Base-by-base conservation (phyloP, 2,329 filamentous ascomycete species). In the Nothomitra cinnamomea region DNA sequence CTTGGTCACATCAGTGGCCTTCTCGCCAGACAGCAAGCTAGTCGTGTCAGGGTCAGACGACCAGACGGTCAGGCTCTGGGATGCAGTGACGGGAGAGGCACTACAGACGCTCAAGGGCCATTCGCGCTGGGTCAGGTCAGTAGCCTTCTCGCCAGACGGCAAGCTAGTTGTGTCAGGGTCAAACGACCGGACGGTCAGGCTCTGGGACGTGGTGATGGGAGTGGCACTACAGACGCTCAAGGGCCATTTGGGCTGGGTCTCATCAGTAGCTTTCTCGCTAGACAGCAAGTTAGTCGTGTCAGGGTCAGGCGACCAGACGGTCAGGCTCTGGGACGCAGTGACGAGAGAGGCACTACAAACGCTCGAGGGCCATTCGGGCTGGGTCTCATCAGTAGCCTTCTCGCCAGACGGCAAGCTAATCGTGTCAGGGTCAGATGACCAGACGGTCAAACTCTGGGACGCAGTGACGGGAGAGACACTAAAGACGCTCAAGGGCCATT, bases 321-420 rank as follows among this genome's bases (percentile, higher is more conserved):
- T n/a, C n/a, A n/a, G n/a, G n/a, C n/a, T n/a, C n/a, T n/a, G n/a
- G n/a, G n/a, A n/a, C n/a, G n/a, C n/a, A n/a, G n/a, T n/a, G n/a
- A n/a, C n/a, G n/a, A n/a, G n/a, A n/a, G n/a, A n/a, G 35, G 15
- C n/a, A n/a, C n/a, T n/a, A n/a, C n/a, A n/a, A n/a, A n/a, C n/a
- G n/a, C n/a, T n/a, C n/a, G n/a, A n/a, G 35, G 35, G 35, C 35
- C 35, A 38, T 38, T 38, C 35, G 35, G 15, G 35, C 35, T 1
- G 2, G n/a, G 28, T 43, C 22, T 25, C n/a, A n/a, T 45, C 53
- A 22, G 57, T 52, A 22, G 50, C 56, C 42, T 58, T 57, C 35
- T 52, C 50, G n/a, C 50, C 50, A 2, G 52, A 53, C 41, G 6
- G 6, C 3, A 21, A 4, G 17, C 6, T 3, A 21, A 13, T 53